Base-by-base conservation (phyloP, 2,329 filamentous ascomycete species). In the Didymella segeticola region DNA sequence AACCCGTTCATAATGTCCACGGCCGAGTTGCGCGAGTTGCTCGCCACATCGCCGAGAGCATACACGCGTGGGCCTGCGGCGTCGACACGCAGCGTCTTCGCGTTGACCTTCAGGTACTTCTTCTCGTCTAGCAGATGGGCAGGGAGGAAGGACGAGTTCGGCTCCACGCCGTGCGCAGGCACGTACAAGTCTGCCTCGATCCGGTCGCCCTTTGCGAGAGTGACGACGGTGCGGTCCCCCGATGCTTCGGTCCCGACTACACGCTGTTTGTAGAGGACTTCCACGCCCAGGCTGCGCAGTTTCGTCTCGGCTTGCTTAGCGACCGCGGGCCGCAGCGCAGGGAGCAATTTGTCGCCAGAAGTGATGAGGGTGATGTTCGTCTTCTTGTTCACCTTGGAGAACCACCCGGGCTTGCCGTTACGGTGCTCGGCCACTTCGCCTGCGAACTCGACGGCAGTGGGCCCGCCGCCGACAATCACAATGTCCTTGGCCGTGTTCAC, bases 101-200 rank as follows among this genome's bases (percentile, higher is more conserved):
- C 60, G 61, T 85, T 78, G 6, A 78, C 80, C 22, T 72, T 71
- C 37, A 87, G 78, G 67, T 79, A 81, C 12, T 79, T 80, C 5
- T 64, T 70, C 0, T 71, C 67, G 53, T 78, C 72, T 3, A 86
- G 74, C 33, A 83, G 77, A 6, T 73, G 63, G 4, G 63, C 45
- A 0, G 83, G 82, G 1, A 86, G 70, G 66, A 79, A 86, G 8
- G 71, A 73, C 17, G 78, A 81, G 68, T 83, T 85, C 0, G 83
- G 83, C 7, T 70, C 63, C 11, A 79, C 79, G 23, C 83, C 83
- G 12, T 77, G 77, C 0, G 80, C 81, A 3, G 79, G 77, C 49
- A 86, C 79, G 63, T 82, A 85, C 20, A 83, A 56, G 60, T 86
- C 83, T 2, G 78, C 76, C 1, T 74, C 73, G 31, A 82, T 60